Conservation (phyloP, 78 protist genomes). For the Protostelium mycophagum region DNA sequence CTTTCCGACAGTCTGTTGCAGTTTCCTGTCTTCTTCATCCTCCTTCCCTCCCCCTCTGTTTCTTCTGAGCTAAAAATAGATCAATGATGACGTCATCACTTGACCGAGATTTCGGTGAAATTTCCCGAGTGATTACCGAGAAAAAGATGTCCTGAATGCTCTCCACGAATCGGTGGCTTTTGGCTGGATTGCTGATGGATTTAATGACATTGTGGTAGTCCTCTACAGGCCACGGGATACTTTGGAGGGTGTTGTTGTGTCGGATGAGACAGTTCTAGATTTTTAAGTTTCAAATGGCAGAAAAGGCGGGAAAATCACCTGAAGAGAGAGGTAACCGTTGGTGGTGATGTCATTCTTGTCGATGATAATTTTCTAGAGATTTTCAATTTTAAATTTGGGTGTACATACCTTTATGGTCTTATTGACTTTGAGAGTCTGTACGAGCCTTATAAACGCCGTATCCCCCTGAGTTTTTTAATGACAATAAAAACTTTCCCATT, state of each 20-base stretch:
- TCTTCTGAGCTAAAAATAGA: too few species aligned
- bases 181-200: not conserved
- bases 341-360: not conserved
- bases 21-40: too few species aligned
- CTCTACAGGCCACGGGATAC: not conserved
- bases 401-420: not conserved
- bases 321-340: conserved; percentile 1
- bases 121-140: too few species aligned
- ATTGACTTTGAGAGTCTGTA: not conserved
- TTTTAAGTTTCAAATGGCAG: not conserved
- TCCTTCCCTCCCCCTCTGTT: too few species aligned
- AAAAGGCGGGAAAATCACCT: not conserved
- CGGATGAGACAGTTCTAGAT: not conserved
- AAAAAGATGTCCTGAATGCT: not conserved
- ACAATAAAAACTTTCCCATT: not conserved
- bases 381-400: not conserved
- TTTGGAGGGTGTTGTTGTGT: not conserved
- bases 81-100: too few species aligned
- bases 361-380: not conserved
- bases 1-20: too few species aligned
- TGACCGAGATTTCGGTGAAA: too few species aligned
- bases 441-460: not conserved
- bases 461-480: not conserved
- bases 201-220: not conserved
- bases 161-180: not conserved